A percentile compares a stretch with the other conserved stretches of the same genome.
These are phyloP conservation scores for Diutina ranongensis DNA, from an alignment of 1,139 yeast genomes.

Conservation along the genomic window DNA sequence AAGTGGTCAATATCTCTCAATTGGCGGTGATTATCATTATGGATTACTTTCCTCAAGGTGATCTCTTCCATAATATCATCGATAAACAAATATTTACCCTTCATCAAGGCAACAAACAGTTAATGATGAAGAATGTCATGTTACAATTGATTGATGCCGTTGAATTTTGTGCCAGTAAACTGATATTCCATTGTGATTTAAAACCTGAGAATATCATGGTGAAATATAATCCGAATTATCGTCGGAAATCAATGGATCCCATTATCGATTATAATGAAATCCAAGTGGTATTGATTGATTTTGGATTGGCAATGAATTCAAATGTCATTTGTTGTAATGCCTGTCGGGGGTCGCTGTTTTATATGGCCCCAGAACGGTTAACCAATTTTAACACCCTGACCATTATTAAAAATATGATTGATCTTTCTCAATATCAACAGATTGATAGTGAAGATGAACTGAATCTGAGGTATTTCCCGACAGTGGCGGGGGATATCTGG, in stretches of 20 bases:
- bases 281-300: constrained; percentile 62
- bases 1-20: constrained; percentile 48
- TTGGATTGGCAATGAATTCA: constrained; percentile 67
- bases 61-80: constrained; percentile 70
- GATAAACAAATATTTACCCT: constrained; percentile 43
- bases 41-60: constrained; percentile 81
- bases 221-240: constrained; percentile 20
- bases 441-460: constrained; percentile 12
- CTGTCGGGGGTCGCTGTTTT: constrained; percentile 80
- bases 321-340: constrained; percentile 53
- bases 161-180: constrained; percentile 51
- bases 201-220: constrained; percentile 29
- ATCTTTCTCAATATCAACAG: constrained; percentile 20
- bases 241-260: constrained; percentile 11
- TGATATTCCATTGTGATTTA: constrained; percentile 32
- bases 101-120: constrained; percentile 15
- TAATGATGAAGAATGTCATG: constrained; percentile 58
- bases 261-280: constrained; percentile 43
- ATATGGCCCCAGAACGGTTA: constrained; percentile 88
- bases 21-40: constrained; percentile 57
- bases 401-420: constrained; percentile 18
- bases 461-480: constrained; percentile 38
- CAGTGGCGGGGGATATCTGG: constrained; percentile 80
- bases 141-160: constrained; percentile 67
- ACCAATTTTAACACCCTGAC: constrained; percentile 31